Conservation (phyloP, 345 rosid genomes). For the Trapa bicornis region DNA sequence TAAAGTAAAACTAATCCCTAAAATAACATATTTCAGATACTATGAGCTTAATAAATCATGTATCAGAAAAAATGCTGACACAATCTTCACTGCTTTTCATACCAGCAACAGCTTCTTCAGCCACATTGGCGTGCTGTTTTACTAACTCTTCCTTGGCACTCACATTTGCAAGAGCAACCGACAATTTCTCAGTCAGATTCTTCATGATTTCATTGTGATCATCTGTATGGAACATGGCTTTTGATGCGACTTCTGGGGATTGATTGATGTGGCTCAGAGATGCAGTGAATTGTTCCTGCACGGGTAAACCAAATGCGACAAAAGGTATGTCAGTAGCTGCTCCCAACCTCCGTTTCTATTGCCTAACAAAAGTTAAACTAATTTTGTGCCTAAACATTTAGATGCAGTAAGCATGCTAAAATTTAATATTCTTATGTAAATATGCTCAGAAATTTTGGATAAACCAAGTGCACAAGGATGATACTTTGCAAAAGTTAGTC, state of each 20-base stretch:
- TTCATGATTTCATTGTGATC: slow-evolving; percentile 38
- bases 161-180: slow-evolving; percentile 68
- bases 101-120: slow-evolving; percentile 98
- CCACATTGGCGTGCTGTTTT: slow-evolving; percentile 86
- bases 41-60: not conserved
- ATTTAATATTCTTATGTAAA: not conserved
- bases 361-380: not conserved
- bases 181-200: slow-evolving; percentile 52
- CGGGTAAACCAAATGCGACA: slow-evolving; percentile 5
- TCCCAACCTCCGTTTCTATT: not conserved
- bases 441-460: not conserved
- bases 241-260: slow-evolving; percentile 45
- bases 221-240: slow-evolving; percentile 22
- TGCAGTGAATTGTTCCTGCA: slow-evolving; percentile 49
- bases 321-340: not conserved
- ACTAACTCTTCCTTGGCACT: slow-evolving; percentile 84
- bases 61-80: not conserved
- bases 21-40: not conserved
- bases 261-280: slow-evolving; percentile 35
- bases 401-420: not conserved
- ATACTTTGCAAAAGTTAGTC: not conserved
- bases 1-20: not conserved
- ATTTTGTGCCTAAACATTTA: not conserved
- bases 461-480: not conserved
- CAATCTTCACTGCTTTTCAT: slow-evolving; percentile 6